These are phyloP conservation scores for Pythium monospermum DNA, from an alignment of 352 stramenopile genomes.

Conservation along the genomic window DNA sequence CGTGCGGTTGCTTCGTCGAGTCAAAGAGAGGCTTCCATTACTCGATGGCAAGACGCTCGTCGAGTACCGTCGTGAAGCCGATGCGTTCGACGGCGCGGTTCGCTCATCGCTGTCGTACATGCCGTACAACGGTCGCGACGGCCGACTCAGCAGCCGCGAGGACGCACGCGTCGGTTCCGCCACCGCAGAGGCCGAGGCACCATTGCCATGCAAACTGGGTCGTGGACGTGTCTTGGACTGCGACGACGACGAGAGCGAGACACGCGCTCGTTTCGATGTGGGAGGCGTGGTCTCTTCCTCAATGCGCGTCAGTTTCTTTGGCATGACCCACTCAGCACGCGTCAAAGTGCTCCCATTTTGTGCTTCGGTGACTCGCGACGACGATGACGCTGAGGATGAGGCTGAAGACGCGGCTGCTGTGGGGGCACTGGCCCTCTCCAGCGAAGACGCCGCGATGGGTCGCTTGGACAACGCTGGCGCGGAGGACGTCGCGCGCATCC, in stretches of 20 bases:
- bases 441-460: too few species aligned
- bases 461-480: too few species aligned
- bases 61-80: neutral
- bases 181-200: neutral
- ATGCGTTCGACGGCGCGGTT: neutral
- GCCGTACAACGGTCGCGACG: neutral
- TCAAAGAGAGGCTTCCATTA: too few species aligned
- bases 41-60: too few species aligned
- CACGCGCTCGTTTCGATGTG: neutral
- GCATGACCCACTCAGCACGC: neutral
- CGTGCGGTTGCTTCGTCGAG: conserved; percentile 5
- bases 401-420: neutral
- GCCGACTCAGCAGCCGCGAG: neutral
- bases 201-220: neutral
- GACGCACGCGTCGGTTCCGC: neutral
- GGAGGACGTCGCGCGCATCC: too few species aligned
- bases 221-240: neutral
- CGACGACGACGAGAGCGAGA: neutral
- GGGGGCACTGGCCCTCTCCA: conserved; percentile 8
- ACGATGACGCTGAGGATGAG: neutral
- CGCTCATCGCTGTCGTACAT: conserved; percentile 11
- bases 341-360: neutral
- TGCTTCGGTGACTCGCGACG: neutral
- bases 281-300: neutral
- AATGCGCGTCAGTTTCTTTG: neutral